Conservation (phyloP, 2,329 filamentous ascomycete species). For the Ophiostoma australiae region DNA sequence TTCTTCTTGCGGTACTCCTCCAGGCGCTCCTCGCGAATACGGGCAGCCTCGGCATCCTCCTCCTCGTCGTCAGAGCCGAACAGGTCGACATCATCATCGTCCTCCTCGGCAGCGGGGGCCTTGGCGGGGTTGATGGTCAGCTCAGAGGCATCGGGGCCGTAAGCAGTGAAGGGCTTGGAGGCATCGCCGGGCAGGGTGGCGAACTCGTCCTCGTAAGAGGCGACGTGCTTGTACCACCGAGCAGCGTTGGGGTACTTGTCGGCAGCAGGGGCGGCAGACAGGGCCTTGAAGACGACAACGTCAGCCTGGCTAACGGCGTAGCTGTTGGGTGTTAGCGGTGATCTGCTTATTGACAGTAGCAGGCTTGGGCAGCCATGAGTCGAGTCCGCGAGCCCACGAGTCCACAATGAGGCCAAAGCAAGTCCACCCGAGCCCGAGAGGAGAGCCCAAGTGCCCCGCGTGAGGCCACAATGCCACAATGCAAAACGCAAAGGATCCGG, state of each 20-base stretch:
- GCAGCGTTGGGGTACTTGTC: constrained; percentile 89
- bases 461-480: constrained; percentile 1
- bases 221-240: constrained; percentile 99
- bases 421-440: neutral
- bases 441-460: constrained; percentile 8
- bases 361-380: neutral
- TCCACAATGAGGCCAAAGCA: neutral
- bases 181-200: constrained; percentile 84
- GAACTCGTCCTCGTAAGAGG: constrained; percentile 90
- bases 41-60: constrained; percentile 81
- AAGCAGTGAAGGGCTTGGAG: constrained; percentile 79
- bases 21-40: constrained; percentile 80
- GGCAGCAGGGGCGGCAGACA: constrained; percentile 69
- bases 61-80: constrained; percentile 93
- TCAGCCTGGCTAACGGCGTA: constrained; percentile 83
- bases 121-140: constrained; percentile 81
- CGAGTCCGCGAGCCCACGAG: neutral
- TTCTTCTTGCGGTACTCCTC: constrained; percentile 97
- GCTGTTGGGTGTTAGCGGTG: constrained; percentile 33
- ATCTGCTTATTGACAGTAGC: neutral
- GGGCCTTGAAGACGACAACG: constrained; percentile 88
- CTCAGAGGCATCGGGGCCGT: constrained; percentile 78
- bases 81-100: constrained; percentile 85
- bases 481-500: constrained; percentile 3
- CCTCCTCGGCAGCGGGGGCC: constrained; percentile 64